phyloP scores from a whole-genome alignment of 306 rosid species.

The Medicago arabica region DNA sequence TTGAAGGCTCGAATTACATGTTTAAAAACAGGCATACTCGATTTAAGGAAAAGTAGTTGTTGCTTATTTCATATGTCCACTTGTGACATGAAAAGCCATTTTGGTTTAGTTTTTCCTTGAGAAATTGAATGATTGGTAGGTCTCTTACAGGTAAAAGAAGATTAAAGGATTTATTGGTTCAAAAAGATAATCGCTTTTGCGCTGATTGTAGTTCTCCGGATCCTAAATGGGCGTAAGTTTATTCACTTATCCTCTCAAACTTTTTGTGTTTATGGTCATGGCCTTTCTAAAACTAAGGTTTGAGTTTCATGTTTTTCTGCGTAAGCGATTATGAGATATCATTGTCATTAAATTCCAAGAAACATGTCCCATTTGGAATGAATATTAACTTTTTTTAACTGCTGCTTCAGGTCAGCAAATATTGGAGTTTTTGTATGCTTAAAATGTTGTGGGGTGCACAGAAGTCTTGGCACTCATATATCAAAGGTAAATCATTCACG shows the following conservation, averaged over 20 bases:
- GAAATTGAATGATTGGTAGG: constrained; percentile 42
- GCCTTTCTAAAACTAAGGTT: not conserved
- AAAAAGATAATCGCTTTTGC: constrained; percentile 77
- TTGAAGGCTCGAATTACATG: not conserved
- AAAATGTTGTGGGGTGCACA: constrained; percentile 90
- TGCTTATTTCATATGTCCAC: constrained; percentile 21
- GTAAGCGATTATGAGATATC: constrained; percentile 29
- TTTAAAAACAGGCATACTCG: not conserved
- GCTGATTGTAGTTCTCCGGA: constrained; percentile 92
- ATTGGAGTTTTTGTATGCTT: constrained; percentile 94
- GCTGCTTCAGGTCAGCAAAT: constrained; percentile 81
- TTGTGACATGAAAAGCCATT: constrained; percentile 25
- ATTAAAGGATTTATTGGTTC: constrained; percentile 74
- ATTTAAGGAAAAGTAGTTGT: not conserved
- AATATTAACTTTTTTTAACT: constrained; percentile 24
- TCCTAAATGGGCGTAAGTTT: constrained; percentile 99
- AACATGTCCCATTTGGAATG: constrained; percentile 2
- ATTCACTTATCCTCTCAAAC: not conserved
- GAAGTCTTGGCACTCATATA: constrained; percentile 89
- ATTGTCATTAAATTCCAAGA: constrained; percentile 9
- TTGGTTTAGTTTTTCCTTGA: constrained; percentile 38
- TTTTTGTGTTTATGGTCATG: not conserved
- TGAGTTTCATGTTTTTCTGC: not conserved
- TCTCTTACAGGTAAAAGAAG: constrained; percentile 75
- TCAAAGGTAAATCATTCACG: constrained; percentile 69